Evolutionary conservation across 345 rosid species (phyloP).

Genomic region (Isatis tinctoria): DNA sequence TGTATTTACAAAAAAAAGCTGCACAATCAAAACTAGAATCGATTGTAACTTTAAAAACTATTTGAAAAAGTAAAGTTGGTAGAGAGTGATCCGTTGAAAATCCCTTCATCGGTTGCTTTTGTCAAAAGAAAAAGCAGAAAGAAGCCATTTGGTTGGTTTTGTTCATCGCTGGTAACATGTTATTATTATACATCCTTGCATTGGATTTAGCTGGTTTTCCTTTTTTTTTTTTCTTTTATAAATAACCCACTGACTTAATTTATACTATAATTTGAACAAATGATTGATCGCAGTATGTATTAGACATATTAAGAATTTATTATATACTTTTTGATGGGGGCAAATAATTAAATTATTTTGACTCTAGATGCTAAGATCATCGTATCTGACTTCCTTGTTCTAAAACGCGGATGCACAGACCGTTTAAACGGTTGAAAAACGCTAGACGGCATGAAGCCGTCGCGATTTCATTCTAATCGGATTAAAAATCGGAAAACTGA

Average conservation of each 20-base stretch:
- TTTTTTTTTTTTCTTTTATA: neutral
- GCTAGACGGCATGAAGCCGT: too few species aligned
- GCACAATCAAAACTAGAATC: neutral
- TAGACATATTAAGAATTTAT: neutral
- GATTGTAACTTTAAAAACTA: neutral
- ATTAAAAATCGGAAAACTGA: too few species aligned
- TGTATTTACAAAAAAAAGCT: neutral
- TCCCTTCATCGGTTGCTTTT: slow-evolving; percentile 23
- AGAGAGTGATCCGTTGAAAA: slow-evolving; percentile 21
- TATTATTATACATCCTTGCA: slow-evolving; percentile 5
- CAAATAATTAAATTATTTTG: neutral
- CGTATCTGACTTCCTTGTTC: slow-evolving; percentile 13
- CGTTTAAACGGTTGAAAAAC: too few species aligned
- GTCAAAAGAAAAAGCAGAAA: slow-evolving; percentile 17
- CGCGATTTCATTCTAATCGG: too few species aligned
- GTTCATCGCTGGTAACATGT: slow-evolving; percentile 27
- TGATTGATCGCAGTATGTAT: slow-evolving; percentile 8
- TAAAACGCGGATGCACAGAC: too few species aligned
- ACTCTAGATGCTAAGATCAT: neutral
- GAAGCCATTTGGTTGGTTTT: slow-evolving; percentile 9
- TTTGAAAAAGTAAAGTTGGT: slow-evolving; percentile 3
- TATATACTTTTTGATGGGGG: neutral
- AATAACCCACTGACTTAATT: neutral
- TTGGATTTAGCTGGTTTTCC: slow-evolving; percentile 13
- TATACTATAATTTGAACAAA: neutral